phyloP scores from a whole-genome alignment of 129 eudicot genomes.

The Flaveria brownii region DNA sequence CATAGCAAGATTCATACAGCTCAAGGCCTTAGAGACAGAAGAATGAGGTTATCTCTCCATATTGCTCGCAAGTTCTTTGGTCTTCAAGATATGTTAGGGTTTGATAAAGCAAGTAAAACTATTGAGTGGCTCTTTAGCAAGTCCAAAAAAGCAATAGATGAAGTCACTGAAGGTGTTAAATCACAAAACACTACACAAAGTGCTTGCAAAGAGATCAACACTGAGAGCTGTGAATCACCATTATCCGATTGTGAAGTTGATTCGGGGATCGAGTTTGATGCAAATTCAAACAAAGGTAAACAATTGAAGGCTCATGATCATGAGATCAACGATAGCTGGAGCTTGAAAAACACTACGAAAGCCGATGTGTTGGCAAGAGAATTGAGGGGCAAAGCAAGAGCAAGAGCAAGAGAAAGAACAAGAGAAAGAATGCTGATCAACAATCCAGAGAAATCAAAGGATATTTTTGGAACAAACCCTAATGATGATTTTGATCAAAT shows the following conservation, averaged over 20 bases:
- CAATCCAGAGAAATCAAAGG: slow-evolving; percentile 15
- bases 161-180: slow-evolving; percentile 27
- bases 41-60: slow-evolving; percentile 59
- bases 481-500: slow-evolving; percentile 8
- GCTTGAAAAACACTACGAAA: slow-evolving; percentile 23
- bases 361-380: slow-evolving; percentile 31
- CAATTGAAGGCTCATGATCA: slow-evolving; percentile 24
- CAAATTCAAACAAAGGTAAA: slow-evolving; percentile 34
- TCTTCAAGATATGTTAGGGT: slow-evolving; percentile 58
- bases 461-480: slow-evolving; percentile 17
- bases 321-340: slow-evolving; percentile 20
- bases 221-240: slow-evolving; percentile 26
- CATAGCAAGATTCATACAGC: slow-evolving; percentile 62
- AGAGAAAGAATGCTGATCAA: slow-evolving; percentile 37
- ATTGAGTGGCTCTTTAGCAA: slow-evolving; percentile 59
- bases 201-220: background rate
- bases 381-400: slow-evolving; percentile 46
- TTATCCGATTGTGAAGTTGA: slow-evolving; percentile 25
- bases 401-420: slow-evolving; percentile 40
- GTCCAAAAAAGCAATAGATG: slow-evolving; percentile 52
- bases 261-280: slow-evolving; percentile 20
- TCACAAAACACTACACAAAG: slow-evolving; percentile 20
- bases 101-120: slow-evolving; percentile 63
- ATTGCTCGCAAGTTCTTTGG: slow-evolving; percentile 57
- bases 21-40: slow-evolving; percentile 52